These are phyloP conservation scores for Candida peoriensis DNA, from an alignment of 805 yeast genomes.

Conservation along the genomic window DNA sequence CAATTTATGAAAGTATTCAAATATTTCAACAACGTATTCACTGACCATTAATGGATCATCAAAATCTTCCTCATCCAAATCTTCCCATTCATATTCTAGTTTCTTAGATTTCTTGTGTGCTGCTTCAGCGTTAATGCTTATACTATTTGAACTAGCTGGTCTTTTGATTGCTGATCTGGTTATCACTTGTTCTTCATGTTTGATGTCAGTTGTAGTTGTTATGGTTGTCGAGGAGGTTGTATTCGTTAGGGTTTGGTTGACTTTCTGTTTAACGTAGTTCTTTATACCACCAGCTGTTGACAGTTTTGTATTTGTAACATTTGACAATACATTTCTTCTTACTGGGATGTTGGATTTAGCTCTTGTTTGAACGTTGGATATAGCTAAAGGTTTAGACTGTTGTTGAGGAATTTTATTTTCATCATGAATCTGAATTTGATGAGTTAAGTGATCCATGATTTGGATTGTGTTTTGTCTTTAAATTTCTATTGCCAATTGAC, in stretches of 20 bases:
- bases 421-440: constrained; percentile 14
- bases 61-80: constrained; percentile 70
- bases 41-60: constrained; percentile 89
- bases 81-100: constrained; percentile 53
- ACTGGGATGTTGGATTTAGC: constrained; percentile 23
- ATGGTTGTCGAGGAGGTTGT: constrained; percentile 1
- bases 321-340: constrained; percentile 24
- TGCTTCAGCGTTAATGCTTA: constrained; percentile 4
- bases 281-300: constrained; percentile 1
- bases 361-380: background rate
- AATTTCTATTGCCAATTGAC: background rate
- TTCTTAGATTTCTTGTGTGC: constrained; percentile 20
- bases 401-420: constrained; percentile 17
- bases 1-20: constrained; percentile 66
- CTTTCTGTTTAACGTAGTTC: background rate
- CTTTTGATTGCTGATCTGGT: constrained; percentile 54
- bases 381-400: constrained; percentile 4
- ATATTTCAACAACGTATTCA: constrained; percentile 87
- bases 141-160: constrained; percentile 20
- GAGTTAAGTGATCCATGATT: constrained; percentile 10
- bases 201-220: constrained; percentile 2
- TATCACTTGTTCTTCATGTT: constrained; percentile 23
- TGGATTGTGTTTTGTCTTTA: too few species aligned
- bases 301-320: constrained; percentile 26
- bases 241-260: background rate